Evolutionary conservation across 1,284 basidiomycete species (phyloP), one percentile per base, ranked within the genome.

Genomic region (Trichosporon ovoides): DNA sequence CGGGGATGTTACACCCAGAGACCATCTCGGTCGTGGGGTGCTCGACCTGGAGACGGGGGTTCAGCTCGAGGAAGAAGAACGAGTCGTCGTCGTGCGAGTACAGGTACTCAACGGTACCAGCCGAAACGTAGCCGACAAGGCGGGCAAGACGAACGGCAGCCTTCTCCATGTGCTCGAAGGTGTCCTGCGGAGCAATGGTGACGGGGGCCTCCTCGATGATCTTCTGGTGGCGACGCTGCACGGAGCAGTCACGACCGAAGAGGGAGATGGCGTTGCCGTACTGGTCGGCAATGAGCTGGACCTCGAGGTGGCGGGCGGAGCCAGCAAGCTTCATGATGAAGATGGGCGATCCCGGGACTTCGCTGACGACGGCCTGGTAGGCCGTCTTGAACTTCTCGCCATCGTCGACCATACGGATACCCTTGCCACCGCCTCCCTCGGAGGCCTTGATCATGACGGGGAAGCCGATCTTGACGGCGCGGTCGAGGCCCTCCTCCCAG

Each of bases 261-360:
- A 99, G 83, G 55, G 94, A 98, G 72, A 99, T 98, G 36, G 96
- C 96, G 77, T 97, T 97, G 61, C 96, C 96, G 77, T 98, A 99
- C 78, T 98, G 96, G 80, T 99, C 96, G 53, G 96, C 96, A 46
- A 99, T 85, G 48, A 99, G 85, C 79, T 99, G 96, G 24, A 98
- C 96, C 79, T 99, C 96, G 67, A 99, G 81, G 79, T 99, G 96
- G 65, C 96, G 89, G 37, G 96, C 96, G 68, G 91, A 88, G 22
- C 94, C 93, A 35, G 96, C 96, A 61, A 98, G 88, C 81, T 98
- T 98, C 96, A 98, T 98, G 80, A 99, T 91, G 79, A 99, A 98
- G 70, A 99, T 94, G 60, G 96, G 96, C 5, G 96, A 98, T 51
- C 96, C 93, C 71, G 94, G 94, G 66, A 99, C 95, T 79, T 99